Conservation (phyloP, 2,329 filamentous ascomycete genomes). For the Neodidymelliopsis sp. region DNA sequence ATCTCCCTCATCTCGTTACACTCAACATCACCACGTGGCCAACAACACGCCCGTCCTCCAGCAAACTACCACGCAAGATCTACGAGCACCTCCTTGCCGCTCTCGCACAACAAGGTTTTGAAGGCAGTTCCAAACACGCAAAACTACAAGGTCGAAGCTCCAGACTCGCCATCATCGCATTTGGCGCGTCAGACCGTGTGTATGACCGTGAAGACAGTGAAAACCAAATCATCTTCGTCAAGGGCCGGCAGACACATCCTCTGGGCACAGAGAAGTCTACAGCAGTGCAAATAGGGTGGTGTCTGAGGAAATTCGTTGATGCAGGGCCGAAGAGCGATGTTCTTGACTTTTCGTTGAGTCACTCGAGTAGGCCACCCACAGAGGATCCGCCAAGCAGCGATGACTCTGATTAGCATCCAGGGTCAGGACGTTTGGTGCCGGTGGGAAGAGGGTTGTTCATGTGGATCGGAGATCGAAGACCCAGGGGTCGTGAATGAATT, state of each 20-base stretch:
- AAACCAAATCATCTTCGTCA: slow-evolving; percentile 57
- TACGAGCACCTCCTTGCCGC: slow-evolving; percentile 56
- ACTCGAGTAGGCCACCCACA: slow-evolving; percentile 49
- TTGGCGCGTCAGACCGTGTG: slow-evolving; percentile 56
- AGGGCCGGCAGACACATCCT: slow-evolving; percentile 52
- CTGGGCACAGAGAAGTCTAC: slow-evolving; percentile 51
- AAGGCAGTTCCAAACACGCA: slow-evolving; percentile 38
- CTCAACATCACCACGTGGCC: slow-evolving; percentile 60
- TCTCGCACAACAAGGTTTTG: slow-evolving; percentile 50
- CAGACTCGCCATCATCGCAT: slow-evolving; percentile 55
- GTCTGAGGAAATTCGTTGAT: slow-evolving; percentile 55
- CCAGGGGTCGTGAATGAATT: no score
- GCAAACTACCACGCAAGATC: slow-evolving; percentile 51
- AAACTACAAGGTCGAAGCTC: slow-evolving; percentile 39
- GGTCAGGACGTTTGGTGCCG: neutral
- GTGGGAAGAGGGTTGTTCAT: neutral
- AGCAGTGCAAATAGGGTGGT: slow-evolving; percentile 56
- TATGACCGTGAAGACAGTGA: slow-evolving; percentile 57
- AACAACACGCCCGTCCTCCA: slow-evolving; percentile 51
- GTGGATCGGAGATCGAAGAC: no score
- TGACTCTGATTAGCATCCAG: slow-evolving; percentile 38
- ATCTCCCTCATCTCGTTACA: slow-evolving; percentile 53
- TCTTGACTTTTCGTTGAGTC: slow-evolving; percentile 54
- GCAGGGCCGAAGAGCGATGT: slow-evolving; percentile 53
- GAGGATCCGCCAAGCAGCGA: slow-evolving; percentile 43